Evolutionary conservation across 2,329 filamentous ascomycete genomes (phyloP).

Genomic region (Ophiostoma novo-ulmi): DNA sequence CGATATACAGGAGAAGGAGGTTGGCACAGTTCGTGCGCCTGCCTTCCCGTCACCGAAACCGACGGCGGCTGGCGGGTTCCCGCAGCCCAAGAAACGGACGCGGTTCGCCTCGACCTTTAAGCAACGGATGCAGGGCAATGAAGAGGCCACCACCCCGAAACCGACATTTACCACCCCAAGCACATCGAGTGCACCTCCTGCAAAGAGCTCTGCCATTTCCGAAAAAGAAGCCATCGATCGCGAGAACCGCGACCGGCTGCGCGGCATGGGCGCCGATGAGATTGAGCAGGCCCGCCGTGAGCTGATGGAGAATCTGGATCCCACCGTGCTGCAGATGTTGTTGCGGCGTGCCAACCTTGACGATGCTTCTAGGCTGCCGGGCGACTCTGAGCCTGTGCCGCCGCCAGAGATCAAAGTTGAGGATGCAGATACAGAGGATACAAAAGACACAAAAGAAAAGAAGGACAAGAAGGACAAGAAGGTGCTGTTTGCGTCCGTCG

Average conservation of each 20-base stretch:
- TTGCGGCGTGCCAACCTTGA: slow-evolving; percentile 73
- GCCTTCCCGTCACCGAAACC: slow-evolving; percentile 55
- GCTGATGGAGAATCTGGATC: slow-evolving; percentile 70
- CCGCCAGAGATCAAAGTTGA: slow-evolving; percentile 19
- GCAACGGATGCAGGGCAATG: slow-evolving; percentile 40
- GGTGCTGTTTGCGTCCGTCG: slow-evolving; percentile 5
- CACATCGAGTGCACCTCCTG: not conserved
- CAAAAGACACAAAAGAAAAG: slow-evolving; percentile 20
- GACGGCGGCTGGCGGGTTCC: slow-evolving; percentile 59
- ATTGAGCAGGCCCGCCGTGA: slow-evolving; percentile 77
- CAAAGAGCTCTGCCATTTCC: not conserved
- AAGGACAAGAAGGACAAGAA: slow-evolving; percentile 23
- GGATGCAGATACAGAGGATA: not conserved
- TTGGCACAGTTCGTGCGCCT: slow-evolving; percentile 55
- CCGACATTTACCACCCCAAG: not conserved
- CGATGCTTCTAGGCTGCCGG: slow-evolving; percentile 42
- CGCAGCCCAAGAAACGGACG: slow-evolving; percentile 75
- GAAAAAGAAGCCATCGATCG: slow-evolving; percentile 72
- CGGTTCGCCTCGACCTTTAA: slow-evolving; percentile 70
- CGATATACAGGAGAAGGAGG: slow-evolving; percentile 74
- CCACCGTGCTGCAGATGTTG: slow-evolving; percentile 69
- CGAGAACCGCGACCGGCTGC: slow-evolving; percentile 71
- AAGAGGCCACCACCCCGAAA: slow-evolving; percentile 1
- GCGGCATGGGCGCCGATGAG: slow-evolving; percentile 73
- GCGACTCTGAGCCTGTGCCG: slow-evolving; percentile 16